Percentiles rank a stretch among this genome's conserved stretches.
phyloP scores from a whole-genome alignment of 305 asterid species.

The Solanum hybrid region DNA sequence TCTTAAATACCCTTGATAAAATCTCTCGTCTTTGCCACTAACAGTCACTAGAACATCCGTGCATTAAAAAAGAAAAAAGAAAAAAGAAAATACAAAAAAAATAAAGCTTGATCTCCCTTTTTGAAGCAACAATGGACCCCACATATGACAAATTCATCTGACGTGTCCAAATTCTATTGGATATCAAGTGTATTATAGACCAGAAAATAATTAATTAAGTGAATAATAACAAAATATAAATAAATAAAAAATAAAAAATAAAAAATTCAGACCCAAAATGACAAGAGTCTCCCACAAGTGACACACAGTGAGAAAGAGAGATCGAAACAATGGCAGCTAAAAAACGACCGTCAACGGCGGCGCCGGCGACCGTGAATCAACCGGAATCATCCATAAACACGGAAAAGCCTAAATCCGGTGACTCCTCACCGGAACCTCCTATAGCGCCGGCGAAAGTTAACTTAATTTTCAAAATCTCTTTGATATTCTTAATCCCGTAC shows the following conservation, averaged over 20 bases:
- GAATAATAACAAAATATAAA: not conserved
- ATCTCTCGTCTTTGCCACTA: too few species aligned
- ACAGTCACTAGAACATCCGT: not conserved
- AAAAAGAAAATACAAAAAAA: not conserved
- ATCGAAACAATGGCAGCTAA: constrained; percentile 39
- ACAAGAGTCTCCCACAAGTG: not conserved
- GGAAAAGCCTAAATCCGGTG: constrained; percentile 14
- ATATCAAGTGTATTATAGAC: not conserved
- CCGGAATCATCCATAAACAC: constrained; percentile 13
- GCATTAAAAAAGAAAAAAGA: too few species aligned
- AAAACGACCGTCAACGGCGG: constrained; percentile 35
- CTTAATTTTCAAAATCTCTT: constrained; percentile 31
- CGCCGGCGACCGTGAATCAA: not conserved
- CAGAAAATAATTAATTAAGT: not conserved
- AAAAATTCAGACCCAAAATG: not conserved
- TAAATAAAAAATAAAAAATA: not conserved
- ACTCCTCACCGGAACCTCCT: constrained; percentile 27
- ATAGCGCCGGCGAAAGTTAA: constrained; percentile 45
- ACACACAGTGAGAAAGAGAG: not conserved
- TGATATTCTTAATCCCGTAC: constrained; percentile 49
- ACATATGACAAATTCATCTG: constrained; percentile 6
- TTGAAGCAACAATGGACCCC: not conserved
- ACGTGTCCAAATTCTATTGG: constrained; percentile 16
- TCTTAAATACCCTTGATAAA: too few species aligned
- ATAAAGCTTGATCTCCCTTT: not conserved